phyloP scores from a whole-genome alignment of 768 basidiomycete genomes.

The Podaxis carcinomalis region DNA sequence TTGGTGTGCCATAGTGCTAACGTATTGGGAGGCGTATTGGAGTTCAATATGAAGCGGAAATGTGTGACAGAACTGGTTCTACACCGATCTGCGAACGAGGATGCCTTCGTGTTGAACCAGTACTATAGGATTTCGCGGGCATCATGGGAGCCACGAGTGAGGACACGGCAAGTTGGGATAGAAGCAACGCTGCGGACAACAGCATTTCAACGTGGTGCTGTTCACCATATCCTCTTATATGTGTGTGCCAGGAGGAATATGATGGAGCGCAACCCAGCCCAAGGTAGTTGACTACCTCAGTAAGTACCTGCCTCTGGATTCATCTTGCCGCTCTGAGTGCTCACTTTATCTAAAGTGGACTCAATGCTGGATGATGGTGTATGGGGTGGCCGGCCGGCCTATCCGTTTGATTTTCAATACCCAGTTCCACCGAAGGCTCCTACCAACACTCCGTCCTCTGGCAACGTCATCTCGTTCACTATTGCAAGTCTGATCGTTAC shows the following conservation, averaged over 20 bases:
- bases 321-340: neutral
- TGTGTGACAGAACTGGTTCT: no score
- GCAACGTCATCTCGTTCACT: neutral
- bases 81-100: no score
- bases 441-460: neutral
- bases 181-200: no score
- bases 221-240: neutral
- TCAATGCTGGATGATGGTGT: neutral
- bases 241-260: neutral
- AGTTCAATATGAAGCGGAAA: no score
- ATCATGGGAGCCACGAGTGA: neutral
- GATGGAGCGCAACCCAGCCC: neutral
- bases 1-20: no score
- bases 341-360: neutral
- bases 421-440: neutral
- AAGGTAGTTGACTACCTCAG: neutral
- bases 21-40: no score
- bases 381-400: neutral
- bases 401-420: neutral
- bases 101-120: neutral
- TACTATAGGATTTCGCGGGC: neutral
- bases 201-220: neutral
- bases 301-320: neutral
- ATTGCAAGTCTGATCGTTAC: neutral
- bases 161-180: neutral